These are phyloP conservation scores for Suillus ampliporus DNA, from an alignment of 768 basidiomycete genomes.

Conservation along the genomic window DNA sequence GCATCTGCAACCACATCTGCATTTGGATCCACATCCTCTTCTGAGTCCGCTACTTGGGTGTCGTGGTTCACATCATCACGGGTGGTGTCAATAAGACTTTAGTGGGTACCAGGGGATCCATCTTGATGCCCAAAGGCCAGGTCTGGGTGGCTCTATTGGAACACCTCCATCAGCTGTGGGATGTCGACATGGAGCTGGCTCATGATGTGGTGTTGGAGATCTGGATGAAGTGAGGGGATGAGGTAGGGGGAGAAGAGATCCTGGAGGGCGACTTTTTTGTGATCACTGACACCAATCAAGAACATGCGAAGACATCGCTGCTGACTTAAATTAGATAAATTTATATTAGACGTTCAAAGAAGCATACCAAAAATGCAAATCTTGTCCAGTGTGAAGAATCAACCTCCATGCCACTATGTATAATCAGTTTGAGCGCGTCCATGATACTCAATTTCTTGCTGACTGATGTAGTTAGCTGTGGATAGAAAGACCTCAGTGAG, in stretches of 20 bases:
- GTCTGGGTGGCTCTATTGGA: neutral
- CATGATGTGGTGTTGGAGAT: slow-evolving; percentile 4
- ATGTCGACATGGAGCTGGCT: slow-evolving; percentile 7
- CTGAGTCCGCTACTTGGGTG: neutral
- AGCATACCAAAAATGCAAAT: slow-evolving; percentile 13
- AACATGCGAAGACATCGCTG: slow-evolving; percentile 7
- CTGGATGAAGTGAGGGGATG: slow-evolving; percentile 1
- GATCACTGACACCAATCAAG: slow-evolving; percentile 7
- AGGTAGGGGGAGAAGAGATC: slow-evolving; percentile 12
- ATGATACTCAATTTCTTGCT: slow-evolving; percentile 11
- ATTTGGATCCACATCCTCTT: neutral
- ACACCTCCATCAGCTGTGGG: slow-evolving; percentile 1
- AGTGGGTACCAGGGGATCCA: neutral
- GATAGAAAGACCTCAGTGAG: neutral
- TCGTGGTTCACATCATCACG: neutral
- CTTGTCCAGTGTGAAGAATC: slow-evolving; percentile 13
- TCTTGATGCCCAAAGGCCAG: neutral
- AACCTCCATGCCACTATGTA: slow-evolving; percentile 12
- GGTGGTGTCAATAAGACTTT: too few relatives aligned
- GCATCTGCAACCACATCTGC: neutral
- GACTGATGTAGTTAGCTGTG: slow-evolving; percentile 6
- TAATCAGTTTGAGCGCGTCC: slow-evolving; percentile 2
- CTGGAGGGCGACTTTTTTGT: slow-evolving; percentile 4
- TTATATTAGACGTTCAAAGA: neutral
- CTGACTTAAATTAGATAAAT: slow-evolving; percentile 7